These are phyloP conservation scores for Ustilago sp. DNA, from an alignment of 1,284 basidiomycete genomes.

Conservation along the genomic window DNA sequence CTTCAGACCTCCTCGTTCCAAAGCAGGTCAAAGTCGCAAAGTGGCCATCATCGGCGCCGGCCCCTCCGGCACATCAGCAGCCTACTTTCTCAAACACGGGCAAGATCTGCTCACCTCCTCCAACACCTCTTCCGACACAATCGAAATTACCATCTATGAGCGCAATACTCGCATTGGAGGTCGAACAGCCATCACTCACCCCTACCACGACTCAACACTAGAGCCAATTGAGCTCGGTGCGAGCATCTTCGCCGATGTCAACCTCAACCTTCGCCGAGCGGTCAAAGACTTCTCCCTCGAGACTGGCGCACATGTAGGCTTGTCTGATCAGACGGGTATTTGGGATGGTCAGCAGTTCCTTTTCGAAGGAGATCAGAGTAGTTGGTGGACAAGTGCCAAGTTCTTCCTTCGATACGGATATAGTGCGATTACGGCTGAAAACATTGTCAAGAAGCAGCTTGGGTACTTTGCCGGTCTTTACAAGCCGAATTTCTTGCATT, in stretches of 20 bases:
- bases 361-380: constrained; percentile 57
- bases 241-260: constrained; percentile 84
- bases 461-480: constrained; percentile 75
- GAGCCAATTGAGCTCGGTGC: constrained; percentile 83
- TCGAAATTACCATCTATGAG: constrained; percentile 87
- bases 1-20: neutral
- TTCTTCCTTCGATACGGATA: constrained; percentile 81
- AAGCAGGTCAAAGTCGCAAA: constrained; percentile 29
- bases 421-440: constrained; percentile 74
- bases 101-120: constrained; percentile 63
- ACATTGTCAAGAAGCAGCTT: constrained; percentile 72
- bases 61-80: constrained; percentile 85
- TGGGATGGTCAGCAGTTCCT: constrained; percentile 80
- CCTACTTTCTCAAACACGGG: constrained; percentile 81
- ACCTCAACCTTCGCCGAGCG: constrained; percentile 75
- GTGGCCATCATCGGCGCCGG: constrained; percentile 90
- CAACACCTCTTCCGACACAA: constrained; percentile 6
- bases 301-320: constrained; percentile 24
- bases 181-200: constrained; percentile 81
- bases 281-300: constrained; percentile 43
- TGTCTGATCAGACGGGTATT: constrained; percentile 70
- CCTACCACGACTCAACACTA: constrained; percentile 76
- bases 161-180: constrained; percentile 81
- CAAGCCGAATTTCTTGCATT: constrained; percentile 73
- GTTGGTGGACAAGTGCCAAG: constrained; percentile 65